Percentiles rank a stretch among this genome's conserved stretches.
Conservation (phyloP, 2,329 filamentous ascomycete genomes). For the Alternaria sp. region DNA sequence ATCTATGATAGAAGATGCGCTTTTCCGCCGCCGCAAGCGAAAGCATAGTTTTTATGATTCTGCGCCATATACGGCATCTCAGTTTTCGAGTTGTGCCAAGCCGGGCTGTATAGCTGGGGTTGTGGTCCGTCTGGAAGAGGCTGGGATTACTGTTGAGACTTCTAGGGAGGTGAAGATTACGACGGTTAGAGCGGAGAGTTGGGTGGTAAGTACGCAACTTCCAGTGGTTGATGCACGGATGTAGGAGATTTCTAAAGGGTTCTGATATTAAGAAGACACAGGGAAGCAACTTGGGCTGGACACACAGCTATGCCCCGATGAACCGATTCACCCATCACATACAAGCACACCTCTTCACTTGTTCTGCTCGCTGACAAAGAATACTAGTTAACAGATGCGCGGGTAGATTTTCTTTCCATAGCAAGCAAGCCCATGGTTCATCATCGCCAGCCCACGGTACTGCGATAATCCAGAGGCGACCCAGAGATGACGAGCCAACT, state of each 20-base stretch:
- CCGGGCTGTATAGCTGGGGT: neutral
- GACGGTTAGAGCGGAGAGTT: neutral
- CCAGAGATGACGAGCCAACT: too few relatives aligned
- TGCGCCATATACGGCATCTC: neutral
- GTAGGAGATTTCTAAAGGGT: too few relatives aligned
- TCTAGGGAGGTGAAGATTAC: neutral
- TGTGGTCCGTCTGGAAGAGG: neutral
- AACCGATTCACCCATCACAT: too few relatives aligned
- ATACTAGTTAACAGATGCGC: too few relatives aligned
- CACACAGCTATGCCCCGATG: fast-evolving
- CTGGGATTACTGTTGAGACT: neutral
- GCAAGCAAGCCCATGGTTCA: too few relatives aligned
- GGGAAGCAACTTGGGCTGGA: too few relatives aligned
- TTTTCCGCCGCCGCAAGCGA: neutral
- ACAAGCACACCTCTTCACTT: too few relatives aligned
- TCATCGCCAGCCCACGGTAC: too few relatives aligned
- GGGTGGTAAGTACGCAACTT: neutral
- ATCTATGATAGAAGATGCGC: neutral
- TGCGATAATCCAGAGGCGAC: too few relatives aligned
- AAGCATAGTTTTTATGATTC: neutral
- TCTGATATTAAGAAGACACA: too few relatives aligned
- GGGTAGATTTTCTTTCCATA: too few relatives aligned
- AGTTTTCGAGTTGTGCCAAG: neutral
- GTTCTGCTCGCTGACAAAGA: too few relatives aligned
- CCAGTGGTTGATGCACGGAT: neutral